Percentiles rank a stretch among this genome's conserved stretches.
These are phyloP conservation scores for Chaetomiaceae sp. DNA, from an alignment of 2,329 filamentous ascomycete species.

Conservation along the genomic window DNA sequence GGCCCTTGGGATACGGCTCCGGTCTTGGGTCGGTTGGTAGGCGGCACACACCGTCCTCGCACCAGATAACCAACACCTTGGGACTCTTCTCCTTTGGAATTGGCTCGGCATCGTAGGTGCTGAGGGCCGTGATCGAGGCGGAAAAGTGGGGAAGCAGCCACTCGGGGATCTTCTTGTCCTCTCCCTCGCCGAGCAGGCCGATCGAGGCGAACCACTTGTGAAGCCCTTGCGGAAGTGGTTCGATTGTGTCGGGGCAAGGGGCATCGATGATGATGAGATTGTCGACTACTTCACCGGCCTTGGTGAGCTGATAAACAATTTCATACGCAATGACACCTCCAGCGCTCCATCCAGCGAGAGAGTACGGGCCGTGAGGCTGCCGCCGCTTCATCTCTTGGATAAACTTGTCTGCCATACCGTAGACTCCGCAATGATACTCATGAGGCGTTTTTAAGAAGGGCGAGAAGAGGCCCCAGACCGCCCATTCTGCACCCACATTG, in stretches of 20 bases:
- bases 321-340: slow-evolving; percentile 70
- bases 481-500: slow-evolving; percentile 43
- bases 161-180: slow-evolving; percentile 58
- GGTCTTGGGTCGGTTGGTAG: slow-evolving; percentile 61
- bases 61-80: slow-evolving; percentile 64
- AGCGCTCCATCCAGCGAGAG: slow-evolving; percentile 70
- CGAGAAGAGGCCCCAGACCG: slow-evolving; percentile 59
- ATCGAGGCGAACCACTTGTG: slow-evolving; percentile 70
- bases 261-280: slow-evolving; percentile 62
- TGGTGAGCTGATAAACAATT: slow-evolving; percentile 56
- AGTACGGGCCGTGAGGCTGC: slow-evolving; percentile 64
- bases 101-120: slow-evolving; percentile 62
- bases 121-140: slow-evolving; percentile 62
- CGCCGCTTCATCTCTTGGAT: slow-evolving; percentile 66
- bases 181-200: slow-evolving; percentile 62
- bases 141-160: slow-evolving; percentile 73
- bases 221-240: slow-evolving; percentile 59
- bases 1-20: slow-evolving; percentile 54
- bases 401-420: slow-evolving; percentile 61
- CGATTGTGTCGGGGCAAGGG: slow-evolving; percentile 62
- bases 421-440: slow-evolving; percentile 61
- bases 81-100: slow-evolving; percentile 57
- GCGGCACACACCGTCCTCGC: slow-evolving; percentile 68
- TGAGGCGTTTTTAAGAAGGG: slow-evolving; percentile 67
- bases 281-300: slow-evolving; percentile 53